Evolutionary conservation across 306 rosid species (phyloP), one percentile per base, ranked within the genome.

Genomic region (Myrica gale): DNA sequence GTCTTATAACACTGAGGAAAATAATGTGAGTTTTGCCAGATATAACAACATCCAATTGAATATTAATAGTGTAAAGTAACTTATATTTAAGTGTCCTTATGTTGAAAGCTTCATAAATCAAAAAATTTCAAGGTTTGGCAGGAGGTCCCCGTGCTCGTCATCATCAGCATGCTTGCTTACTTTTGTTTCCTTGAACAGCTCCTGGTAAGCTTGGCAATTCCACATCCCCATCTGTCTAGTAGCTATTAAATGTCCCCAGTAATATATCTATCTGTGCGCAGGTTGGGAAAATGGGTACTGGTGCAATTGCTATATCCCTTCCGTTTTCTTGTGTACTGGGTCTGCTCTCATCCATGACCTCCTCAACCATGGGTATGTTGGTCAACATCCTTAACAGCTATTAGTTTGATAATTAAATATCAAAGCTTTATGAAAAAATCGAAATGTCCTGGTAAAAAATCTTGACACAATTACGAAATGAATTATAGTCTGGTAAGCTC

Each of bases 111-210:
- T 26, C 32, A 26, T 26, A 26, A 26, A 26, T 26, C 32, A 26
- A 26, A 26, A 26, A 26, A 26, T 26, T 26, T 51, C 83, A 95
- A 97, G 96, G 86, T 88, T 75, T 95, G 98, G 99, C 98, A 95
- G 86, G 99, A 95, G 77, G 87, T 95, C 20, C 99, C 99, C 1
- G 98, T 90, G 76, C 99, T 95, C 8, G 98, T 95, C 70, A 90
- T 95, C 67, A 89, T 95, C 82, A 90, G 97, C 87, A 89, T 92
- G 95, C 96, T 95, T 76, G 98, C 97, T 48, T 95, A 92, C 86
- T 95, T 95, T 79, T 95, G 99, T 80, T 95, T 92, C 78, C 96
- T 95, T 47, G 99, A 95, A 87, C 98, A 92, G 84, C 88, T 95
- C 60, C 80, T 95, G 92, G 99, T 95, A 88, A 85, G 87, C 78